A percentile compares a stretch with the other conserved stretches of the same genome.
phyloP scores from a whole-genome alignment of 2,329 filamentous ascomycete genomes.

The Pseudocercospora macadamiae region DNA sequence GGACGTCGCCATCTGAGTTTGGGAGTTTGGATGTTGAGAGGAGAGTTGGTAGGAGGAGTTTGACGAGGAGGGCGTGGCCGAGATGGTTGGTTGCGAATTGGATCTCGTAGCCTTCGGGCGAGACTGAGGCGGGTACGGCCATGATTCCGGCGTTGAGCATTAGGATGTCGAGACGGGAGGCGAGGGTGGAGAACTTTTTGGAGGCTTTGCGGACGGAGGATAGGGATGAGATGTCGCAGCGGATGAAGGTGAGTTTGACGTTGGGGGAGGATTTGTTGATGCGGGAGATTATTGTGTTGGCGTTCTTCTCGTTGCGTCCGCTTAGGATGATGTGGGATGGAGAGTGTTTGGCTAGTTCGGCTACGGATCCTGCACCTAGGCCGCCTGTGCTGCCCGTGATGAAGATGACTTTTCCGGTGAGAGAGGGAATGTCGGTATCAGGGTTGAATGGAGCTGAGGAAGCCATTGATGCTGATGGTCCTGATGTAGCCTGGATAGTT shows the following conservation, averaged over 20 bases:
- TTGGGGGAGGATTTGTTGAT: conserved; percentile 36
- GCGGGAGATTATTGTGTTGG: conserved; percentile 47
- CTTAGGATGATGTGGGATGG: conserved; percentile 57
- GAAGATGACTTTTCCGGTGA: conserved; percentile 30
- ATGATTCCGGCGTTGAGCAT: conserved; percentile 38
- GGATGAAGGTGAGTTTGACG: conserved; percentile 32
- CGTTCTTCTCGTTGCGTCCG: conserved; percentile 47
- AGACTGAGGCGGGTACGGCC: conserved; percentile 19
- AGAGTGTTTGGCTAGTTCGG: conserved; percentile 50
- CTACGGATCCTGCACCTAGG: conserved; percentile 37
- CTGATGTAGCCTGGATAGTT: no score
- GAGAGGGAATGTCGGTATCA: conserved; percentile 29
- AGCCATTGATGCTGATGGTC: neutral
- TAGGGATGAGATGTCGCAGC: conserved; percentile 6
- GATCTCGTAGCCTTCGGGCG: conserved; percentile 34
- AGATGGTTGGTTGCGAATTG: conserved; percentile 39
- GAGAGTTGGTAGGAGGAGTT: conserved; percentile 31
- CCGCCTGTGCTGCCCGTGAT: conserved; percentile 27
- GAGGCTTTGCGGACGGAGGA: conserved; percentile 7
- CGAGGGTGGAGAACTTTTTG: neutral
- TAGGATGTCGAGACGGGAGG: conserved; percentile 33
- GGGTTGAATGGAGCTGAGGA: conserved; percentile 20
- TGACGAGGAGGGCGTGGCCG: conserved; percentile 35
- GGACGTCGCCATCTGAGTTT: conserved; percentile 20
- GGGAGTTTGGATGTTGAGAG: conserved; percentile 20